These are phyloP conservation scores for Colletotrichum abscissum DNA, from an alignment of 2,329 filamentous ascomycete genomes.

Conservation along the genomic window DNA sequence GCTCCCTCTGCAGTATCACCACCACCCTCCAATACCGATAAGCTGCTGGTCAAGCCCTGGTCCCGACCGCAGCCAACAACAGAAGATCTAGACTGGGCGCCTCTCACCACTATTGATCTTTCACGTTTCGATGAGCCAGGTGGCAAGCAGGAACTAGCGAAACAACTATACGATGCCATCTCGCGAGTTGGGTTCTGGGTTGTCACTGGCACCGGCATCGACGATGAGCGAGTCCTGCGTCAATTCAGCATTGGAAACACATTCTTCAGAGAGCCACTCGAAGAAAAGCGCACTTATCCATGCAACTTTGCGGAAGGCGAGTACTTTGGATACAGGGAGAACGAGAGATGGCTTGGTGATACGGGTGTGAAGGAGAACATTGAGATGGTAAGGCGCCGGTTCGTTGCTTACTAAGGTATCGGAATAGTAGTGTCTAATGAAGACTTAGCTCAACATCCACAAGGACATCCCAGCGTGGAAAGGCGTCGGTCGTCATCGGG, in stretches of 20 bases:
- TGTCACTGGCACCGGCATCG: background rate
- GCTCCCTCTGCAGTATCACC: background rate
- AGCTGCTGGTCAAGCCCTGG: background rate
- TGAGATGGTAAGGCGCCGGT: background rate
- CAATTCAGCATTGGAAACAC: background rate
- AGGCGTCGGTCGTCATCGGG: background rate
- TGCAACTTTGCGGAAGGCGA: background rate
- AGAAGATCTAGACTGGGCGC: background rate
- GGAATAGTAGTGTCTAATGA: background rate
- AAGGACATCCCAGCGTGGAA: background rate
- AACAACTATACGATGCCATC: background rate
- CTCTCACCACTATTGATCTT: background rate
- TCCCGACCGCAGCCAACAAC: background rate
- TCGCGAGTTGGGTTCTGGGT: background rate
- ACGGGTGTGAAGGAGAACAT: background rate
- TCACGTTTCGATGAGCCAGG: background rate
- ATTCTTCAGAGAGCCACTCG: background rate
- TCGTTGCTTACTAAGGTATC: too few relatives aligned
- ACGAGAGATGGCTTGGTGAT: background rate
- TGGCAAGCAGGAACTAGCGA: background rate
- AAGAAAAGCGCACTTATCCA: background rate
- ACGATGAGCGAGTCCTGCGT: background rate
- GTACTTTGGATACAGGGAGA: background rate
- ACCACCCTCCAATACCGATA: background rate
- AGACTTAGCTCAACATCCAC: background rate